phyloP scores from a whole-genome alignment of 257 asterid genomes.

The Solanum sejunctum region DNA sequence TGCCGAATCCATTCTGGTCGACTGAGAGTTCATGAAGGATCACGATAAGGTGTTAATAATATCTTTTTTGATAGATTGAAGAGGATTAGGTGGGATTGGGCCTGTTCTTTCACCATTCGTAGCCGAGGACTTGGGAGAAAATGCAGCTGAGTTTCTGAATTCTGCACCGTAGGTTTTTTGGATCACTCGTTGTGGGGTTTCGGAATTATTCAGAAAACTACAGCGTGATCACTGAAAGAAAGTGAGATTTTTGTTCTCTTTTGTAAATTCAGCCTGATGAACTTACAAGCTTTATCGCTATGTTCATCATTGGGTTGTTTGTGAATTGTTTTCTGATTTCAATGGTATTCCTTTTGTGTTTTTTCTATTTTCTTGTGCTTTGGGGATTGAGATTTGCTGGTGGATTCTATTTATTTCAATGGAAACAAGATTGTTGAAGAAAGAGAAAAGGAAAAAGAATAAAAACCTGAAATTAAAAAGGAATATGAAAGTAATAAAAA shows the following conservation, averaged over 20 bases:
- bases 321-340: no score
- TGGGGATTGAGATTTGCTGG: no score
- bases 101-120: constrained; percentile 44
- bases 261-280: background rate
- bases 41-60: constrained; percentile 10
- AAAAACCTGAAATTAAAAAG: no score
- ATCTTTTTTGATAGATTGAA: constrained; percentile 21
- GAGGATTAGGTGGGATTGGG: constrained; percentile 34
- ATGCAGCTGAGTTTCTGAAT: constrained; percentile 45
- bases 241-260: constrained; percentile 26
- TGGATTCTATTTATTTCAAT: no score
- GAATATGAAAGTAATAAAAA: no score
- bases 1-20: constrained; percentile 15
- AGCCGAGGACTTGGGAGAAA: constrained; percentile 70
- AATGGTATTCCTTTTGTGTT: no score
- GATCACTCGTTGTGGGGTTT: background rate
- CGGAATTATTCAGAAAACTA: constrained; percentile 17
- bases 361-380: no score
- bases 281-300: background rate
- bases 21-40: constrained; percentile 44
- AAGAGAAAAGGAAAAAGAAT: no score
- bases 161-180: background rate
- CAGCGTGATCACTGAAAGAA: constrained; percentile 75
- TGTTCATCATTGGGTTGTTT: no score
- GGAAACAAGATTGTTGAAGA: no score